Conservation (phyloP, 2,329 filamentous ascomycete species). For the Pseudocercospora crystallina region DNA sequence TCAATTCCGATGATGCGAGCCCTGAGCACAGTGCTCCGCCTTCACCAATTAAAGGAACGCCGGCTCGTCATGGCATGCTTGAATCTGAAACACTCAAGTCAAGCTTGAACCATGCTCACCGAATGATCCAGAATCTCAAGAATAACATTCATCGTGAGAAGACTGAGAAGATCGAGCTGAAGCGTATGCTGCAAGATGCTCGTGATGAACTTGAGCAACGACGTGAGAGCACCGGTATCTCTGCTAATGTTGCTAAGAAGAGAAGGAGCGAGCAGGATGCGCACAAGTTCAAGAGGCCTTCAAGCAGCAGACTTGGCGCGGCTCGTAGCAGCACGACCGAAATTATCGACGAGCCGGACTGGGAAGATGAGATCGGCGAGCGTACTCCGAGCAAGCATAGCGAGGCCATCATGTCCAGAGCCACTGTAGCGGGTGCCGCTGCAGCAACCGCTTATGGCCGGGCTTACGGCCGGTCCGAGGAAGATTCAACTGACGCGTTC, state of each 20-base stretch:
- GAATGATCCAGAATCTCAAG: conserved; percentile 94
- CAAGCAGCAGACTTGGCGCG: conserved; percentile 70
- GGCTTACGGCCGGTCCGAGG: conserved; percentile 40
- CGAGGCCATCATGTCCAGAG: conserved; percentile 27
- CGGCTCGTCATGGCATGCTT: conserved; percentile 77
- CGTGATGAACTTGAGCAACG: conserved; percentile 82
- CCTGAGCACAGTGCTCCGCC: conserved; percentile 88
- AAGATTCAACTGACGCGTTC: conserved; percentile 64
- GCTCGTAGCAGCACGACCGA: conserved; percentile 74
- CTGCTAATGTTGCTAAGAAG: conserved; percentile 53
- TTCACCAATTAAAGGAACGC: conserved; percentile 88
- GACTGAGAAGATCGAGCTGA: conserved; percentile 95
- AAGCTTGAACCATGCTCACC: conserved; percentile 88
- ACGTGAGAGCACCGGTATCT: conserved; percentile 44
- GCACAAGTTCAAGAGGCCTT: conserved; percentile 75
- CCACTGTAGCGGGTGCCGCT: conserved; percentile 43
- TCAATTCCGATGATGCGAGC: conserved; percentile 56
- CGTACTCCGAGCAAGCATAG: conserved; percentile 55
- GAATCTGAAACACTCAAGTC: conserved; percentile 95
- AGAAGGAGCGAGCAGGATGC: conserved; percentile 57
- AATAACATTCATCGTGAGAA: conserved; percentile 96
- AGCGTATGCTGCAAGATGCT: conserved; percentile 90
- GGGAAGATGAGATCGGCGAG: conserved; percentile 77
- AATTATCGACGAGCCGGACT: conserved; percentile 75
- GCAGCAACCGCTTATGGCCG: conserved; percentile 68